Evolutionary conservation across 1,284 basidiomycete genomes (phyloP), one percentile per base, ranked within the genome.

Genomic region (Sporisorium exsertum): DNA sequence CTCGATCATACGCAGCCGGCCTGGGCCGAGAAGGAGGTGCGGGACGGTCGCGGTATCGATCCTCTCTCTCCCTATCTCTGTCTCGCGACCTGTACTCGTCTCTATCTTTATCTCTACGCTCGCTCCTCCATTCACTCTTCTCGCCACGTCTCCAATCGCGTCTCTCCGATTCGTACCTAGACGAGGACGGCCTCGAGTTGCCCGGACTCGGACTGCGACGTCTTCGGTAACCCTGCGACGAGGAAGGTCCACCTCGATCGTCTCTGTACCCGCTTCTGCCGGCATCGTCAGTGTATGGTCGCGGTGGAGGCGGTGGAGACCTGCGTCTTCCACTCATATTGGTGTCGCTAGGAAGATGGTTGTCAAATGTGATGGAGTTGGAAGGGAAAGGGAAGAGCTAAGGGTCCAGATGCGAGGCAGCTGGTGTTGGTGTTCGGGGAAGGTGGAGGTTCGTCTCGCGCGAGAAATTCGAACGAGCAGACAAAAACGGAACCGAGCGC

Each of bases 401-500:
- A 65, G 63, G 59, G 59, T 62, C 35, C 57, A 65, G 29, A 18
- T 20, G 49, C 49, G 27, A n/a, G 18, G 16, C 32, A 37, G n/a
- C 29, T 35, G 6, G 33, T 35, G 33, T 35, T 35, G 33, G 35
- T 49, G 32, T 27, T 45, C 18, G 54, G 18, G 20, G 26, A 58
- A 56, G 54, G 65, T 67, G 65, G 65, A 67, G 65, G 64, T 40
- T 27, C 46, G 10, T 61, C 51, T 72, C 64, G 59, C 46, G 52
- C 69, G 69, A 61, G 51, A 72, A 35, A 49, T 24, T 27, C 20
- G n/a, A n/a, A 9, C 13, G 37, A 20, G 42, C 27, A 37, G 20
- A 2, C 6, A 1, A n/a, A 24, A 47, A 65, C 69, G 69, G 69
- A 62, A 56, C 69, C 69, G 69, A 72, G 52, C 69, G 64, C 52